A percentile compares a stretch with the other conserved stretches of the same genome.
phyloP scores from a whole-genome alignment of 306 rosid genomes.

The Lathyrus sativus region DNA sequence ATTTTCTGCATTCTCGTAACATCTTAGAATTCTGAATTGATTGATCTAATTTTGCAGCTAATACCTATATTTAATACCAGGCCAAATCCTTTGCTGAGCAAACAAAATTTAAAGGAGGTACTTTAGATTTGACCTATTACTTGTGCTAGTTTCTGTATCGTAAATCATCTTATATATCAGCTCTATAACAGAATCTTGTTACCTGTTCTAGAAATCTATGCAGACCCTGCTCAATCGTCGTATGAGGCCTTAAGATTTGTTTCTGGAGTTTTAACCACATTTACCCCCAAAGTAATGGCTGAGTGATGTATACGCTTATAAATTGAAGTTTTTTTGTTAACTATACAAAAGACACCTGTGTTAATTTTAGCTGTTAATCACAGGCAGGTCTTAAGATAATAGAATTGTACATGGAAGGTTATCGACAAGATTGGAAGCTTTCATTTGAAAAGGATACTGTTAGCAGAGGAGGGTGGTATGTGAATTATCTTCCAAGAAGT shows the following conservation, averaged over 20 bases:
- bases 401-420: slow-evolving; percentile 83
- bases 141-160: slow-evolving; percentile 21
- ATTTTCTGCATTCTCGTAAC: neutral
- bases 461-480: slow-evolving; percentile 83
- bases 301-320: slow-evolving; percentile 10
- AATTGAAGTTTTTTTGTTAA: slow-evolving; percentile 32
- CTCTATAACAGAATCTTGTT: slow-evolving; percentile 36
- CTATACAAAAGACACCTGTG: slow-evolving; percentile 4
- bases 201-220: slow-evolving; percentile 75
- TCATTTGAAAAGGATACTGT: slow-evolving; percentile 81
- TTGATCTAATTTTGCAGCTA: neutral
- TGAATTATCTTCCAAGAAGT: slow-evolving; percentile 24
- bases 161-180: slow-evolving; percentile 28
- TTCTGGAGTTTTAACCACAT: slow-evolving; percentile 74
- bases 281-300: slow-evolving; percentile 78
- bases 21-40: neutral
- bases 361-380: slow-evolving; percentile 41
- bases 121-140: slow-evolving; percentile 26
- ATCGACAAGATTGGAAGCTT: slow-evolving; percentile 93
- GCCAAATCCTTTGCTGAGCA: slow-evolving; percentile 74
- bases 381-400: slow-evolving; percentile 90
- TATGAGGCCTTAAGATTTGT: slow-evolving; percentile 79
- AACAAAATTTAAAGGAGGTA: slow-evolving; percentile 92
- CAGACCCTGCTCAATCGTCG: slow-evolving; percentile 77
- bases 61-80: slow-evolving; percentile 47